Evolutionary conservation across 768 basidiomycete genomes (phyloP).

Genomic region (Termitomyces sp.): DNA sequence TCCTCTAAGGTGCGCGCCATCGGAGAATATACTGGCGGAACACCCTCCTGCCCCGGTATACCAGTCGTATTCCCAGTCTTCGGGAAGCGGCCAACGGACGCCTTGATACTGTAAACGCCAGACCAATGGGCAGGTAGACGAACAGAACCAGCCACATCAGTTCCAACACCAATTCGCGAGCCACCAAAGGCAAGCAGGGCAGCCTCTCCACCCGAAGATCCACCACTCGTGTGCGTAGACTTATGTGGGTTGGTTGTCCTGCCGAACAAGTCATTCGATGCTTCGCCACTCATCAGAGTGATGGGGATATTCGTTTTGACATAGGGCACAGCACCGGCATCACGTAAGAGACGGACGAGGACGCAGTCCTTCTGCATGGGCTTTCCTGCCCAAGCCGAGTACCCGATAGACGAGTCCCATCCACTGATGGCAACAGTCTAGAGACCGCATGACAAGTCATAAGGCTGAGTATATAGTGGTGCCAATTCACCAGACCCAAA

Average conservation of each 20-base stretch:
- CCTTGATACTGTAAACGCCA: constrained; percentile 54
- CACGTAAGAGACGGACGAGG: constrained; percentile 44
- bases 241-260: constrained; percentile 58
- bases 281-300: constrained; percentile 55
- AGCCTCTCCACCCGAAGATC: constrained; percentile 64
- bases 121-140: constrained; percentile 62
- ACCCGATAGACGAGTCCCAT: constrained; percentile 55
- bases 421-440: constrained; percentile 48
- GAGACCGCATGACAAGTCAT: neutral
- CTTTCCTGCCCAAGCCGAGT: constrained; percentile 41
- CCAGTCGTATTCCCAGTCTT: constrained; percentile 38
- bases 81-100: constrained; percentile 41
- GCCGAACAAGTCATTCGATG: constrained; percentile 53
- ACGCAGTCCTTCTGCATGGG: constrained; percentile 42
- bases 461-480: neutral
- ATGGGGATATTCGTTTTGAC: constrained; percentile 64
- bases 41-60: constrained; percentile 55
- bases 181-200: constrained; percentile 59
- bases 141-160: constrained; percentile 66
- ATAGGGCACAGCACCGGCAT: constrained; percentile 60
- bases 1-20: constrained; percentile 59
- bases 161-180: constrained; percentile 57
- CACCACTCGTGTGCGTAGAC: constrained; percentile 48
- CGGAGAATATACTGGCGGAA: constrained; percentile 48
- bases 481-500: constrained; percentile 4